A percentile compares a stretch with the other conserved stretches of the same genome.
These are phyloP conservation scores for Teunomyces cretensis DNA, from an alignment of 805 yeast species.

Conservation along the genomic window DNA sequence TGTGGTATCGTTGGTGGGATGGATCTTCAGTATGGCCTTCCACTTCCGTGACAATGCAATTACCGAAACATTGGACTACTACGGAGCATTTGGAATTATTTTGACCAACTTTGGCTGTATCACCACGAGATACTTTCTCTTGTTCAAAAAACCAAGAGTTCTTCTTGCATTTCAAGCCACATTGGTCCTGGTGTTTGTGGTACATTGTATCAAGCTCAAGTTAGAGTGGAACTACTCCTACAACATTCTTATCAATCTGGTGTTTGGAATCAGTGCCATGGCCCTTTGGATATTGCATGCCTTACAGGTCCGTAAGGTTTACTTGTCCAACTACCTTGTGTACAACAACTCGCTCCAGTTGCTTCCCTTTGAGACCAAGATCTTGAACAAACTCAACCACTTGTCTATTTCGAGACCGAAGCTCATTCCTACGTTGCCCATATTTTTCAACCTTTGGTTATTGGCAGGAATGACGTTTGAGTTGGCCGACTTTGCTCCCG, in stretches of 20 bases:
- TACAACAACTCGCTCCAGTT: constrained; percentile 38
- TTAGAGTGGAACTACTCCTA: constrained; percentile 41
- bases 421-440: constrained; percentile 35
- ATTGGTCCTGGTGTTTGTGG: constrained; percentile 17
- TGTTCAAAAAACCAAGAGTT: constrained; percentile 16
- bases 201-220: constrained; percentile 29
- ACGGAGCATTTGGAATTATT: constrained; percentile 41
- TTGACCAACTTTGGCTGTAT: constrained; percentile 37
- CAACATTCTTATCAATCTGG: constrained; percentile 31
- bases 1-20: constrained; percentile 31
- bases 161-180: constrained; percentile 17
- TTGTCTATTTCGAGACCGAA: constrained; percentile 25
- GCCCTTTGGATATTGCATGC: constrained; percentile 37
- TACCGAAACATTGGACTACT: constrained; percentile 43
- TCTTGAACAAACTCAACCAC: constrained; percentile 31
- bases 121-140: constrained; percentile 27
- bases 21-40: constrained; percentile 38
- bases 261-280: constrained; percentile 30
- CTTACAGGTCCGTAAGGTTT: constrained; percentile 15
- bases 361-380: constrained; percentile 38
- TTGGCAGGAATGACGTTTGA: constrained; percentile 34
- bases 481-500: constrained; percentile 36
- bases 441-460: constrained; percentile 33
- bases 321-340: constrained; percentile 13
- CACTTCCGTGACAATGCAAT: constrained; percentile 37